These are phyloP conservation scores for Lactarius quietus DNA, from an alignment of 768 basidiomycete species.

Conservation along the genomic window DNA sequence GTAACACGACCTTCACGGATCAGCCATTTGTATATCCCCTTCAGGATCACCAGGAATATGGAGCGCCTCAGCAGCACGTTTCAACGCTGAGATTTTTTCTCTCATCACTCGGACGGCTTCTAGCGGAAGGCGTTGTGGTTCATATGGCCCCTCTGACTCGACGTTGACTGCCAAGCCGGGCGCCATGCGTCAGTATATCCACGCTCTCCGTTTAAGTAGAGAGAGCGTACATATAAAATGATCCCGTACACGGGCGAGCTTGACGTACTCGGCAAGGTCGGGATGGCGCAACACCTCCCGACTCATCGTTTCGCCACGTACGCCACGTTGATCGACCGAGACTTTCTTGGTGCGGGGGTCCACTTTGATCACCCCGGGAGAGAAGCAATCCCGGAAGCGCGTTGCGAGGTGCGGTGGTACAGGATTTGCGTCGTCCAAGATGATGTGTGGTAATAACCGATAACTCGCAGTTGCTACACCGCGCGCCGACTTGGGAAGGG, in stretches of 20 bases:
- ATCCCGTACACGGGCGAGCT: conserved; percentile 83
- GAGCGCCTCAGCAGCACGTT: conserved; percentile 56
- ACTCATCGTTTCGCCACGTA: conserved; percentile 85
- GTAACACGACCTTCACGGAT: conserved; percentile 28
- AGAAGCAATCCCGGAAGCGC: conserved; percentile 87
- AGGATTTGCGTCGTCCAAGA: conserved; percentile 61
- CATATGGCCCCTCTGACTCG: conserved; percentile 88
- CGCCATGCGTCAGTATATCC: conserved; percentile 10
- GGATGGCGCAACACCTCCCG: conserved; percentile 90
- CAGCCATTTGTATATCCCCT: conserved; percentile 55
- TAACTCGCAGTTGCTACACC: conserved; percentile 88
- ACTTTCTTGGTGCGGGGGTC: conserved; percentile 55
- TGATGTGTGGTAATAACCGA: conserved; percentile 82
- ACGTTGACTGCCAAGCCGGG: conserved; percentile 60
- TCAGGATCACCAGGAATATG: conserved; percentile 37
- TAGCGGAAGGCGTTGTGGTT: conserved; percentile 75
- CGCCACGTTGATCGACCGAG: conserved; percentile 56
- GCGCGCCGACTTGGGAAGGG: neutral
- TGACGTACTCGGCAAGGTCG: conserved; percentile 81
- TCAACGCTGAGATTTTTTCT: conserved; percentile 63
- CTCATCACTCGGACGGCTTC: conserved; percentile 83
- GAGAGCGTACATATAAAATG: conserved; percentile 79
- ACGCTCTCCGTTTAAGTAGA: neutral
- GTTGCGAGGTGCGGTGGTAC: conserved; percentile 73
- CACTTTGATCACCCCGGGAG: conserved; percentile 72